Conservation (phyloP, 2,329 filamentous ascomycete genomes). For the Aspergillus sp. region DNA sequence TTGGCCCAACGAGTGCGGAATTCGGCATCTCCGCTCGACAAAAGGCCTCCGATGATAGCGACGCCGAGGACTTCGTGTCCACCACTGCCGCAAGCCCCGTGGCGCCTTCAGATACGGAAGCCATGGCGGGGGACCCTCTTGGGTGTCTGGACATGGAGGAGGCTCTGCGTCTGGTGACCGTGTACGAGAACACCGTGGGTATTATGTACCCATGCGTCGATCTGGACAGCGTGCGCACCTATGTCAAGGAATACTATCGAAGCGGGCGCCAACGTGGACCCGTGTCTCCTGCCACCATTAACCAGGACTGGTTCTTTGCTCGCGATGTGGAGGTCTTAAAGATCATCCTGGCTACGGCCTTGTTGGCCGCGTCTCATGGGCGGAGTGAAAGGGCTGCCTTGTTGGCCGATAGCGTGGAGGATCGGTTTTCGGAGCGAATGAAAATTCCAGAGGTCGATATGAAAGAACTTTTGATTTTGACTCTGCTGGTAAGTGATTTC, state of each 20-base stretch:
- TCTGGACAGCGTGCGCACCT: slow-evolving; percentile 63
- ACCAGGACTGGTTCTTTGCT: slow-evolving; percentile 37
- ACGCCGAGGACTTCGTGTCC: slow-evolving; percentile 19
- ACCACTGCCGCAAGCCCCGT: slow-evolving; percentile 18
- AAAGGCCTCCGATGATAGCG: slow-evolving; percentile 11
- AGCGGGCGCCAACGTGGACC: neutral
- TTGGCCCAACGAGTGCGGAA: slow-evolving; percentile 36
- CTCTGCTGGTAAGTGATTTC: slow-evolving; percentile 22
- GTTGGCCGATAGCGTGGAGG: slow-evolving; percentile 34
- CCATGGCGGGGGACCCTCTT: slow-evolving; percentile 63
- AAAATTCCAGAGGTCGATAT: slow-evolving; percentile 38
- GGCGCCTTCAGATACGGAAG: slow-evolving; percentile 25
- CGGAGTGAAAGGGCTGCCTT: slow-evolving; percentile 58
- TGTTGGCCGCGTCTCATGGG: slow-evolving; percentile 73
- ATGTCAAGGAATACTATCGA: slow-evolving; percentile 25
- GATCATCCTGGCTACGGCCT: slow-evolving; percentile 71
- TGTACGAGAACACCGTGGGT: slow-evolving; percentile 84
- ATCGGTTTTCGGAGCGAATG: slow-evolving; percentile 30
- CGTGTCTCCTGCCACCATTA: slow-evolving; percentile 8
- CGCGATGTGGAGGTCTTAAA: slow-evolving; percentile 68
- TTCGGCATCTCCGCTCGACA: slow-evolving; percentile 27
- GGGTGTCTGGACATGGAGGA: slow-evolving; percentile 72
- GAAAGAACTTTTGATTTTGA: slow-evolving; percentile 35
- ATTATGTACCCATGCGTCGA: slow-evolving; percentile 85
- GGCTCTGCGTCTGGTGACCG: slow-evolving; percentile 68